phyloP scores from a whole-genome alignment of 2,329 filamentous ascomycete species.

The Metarhizium brunneum region DNA sequence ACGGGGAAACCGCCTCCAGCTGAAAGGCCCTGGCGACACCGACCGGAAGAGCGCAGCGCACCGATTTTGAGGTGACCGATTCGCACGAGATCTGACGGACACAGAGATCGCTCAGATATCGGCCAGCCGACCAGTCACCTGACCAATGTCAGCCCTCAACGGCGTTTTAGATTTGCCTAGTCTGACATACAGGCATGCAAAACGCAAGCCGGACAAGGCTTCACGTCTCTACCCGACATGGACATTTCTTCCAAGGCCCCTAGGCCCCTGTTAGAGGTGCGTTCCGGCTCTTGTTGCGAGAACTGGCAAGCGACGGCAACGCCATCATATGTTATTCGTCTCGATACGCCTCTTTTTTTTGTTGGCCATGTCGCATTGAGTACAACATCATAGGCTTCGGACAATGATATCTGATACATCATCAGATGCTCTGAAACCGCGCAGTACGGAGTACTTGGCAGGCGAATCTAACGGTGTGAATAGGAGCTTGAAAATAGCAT shows the following conservation, averaged over 20 bases:
- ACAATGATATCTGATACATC: neutral
- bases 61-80: slow-evolving; percentile 4
- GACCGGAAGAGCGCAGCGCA: neutral
- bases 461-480: neutral
- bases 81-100: slow-evolving; percentile 6
- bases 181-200: neutral
- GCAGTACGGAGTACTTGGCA: neutral
- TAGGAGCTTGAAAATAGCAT: neutral
- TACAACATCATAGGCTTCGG: neutral
- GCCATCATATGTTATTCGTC: neutral
- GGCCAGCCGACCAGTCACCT: neutral
- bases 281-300: neutral
- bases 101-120: slow-evolving; percentile 1
- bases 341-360: neutral
- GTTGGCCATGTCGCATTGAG: neutral
- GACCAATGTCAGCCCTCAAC: neutral
- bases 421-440: neutral
- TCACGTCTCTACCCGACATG: neutral
- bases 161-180: neutral
- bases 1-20: neutral
- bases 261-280: neutral
- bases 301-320: neutral
- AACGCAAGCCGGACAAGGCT: neutral
- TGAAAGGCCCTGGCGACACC: neutral
- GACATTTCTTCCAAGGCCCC: neutral